Conservation (phyloP, 2,329 filamentous ascomycete genomes). For the Epichloe sp. region DNA sequence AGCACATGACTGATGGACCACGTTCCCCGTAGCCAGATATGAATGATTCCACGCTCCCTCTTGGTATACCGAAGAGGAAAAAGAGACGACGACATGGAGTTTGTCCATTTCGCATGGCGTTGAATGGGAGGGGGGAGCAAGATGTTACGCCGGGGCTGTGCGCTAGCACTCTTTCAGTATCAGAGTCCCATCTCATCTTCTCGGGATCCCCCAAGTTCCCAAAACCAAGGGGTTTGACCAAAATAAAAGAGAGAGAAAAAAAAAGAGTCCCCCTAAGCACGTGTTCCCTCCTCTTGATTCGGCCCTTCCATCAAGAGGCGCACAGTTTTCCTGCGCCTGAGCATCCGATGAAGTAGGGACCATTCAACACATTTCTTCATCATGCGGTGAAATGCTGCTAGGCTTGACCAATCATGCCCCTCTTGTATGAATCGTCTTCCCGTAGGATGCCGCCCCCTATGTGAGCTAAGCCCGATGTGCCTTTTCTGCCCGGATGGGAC, state of each 20-base stretch:
- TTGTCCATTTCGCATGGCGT: neutral
- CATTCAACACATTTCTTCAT: neutral
- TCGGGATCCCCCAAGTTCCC: neutral
- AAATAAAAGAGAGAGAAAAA: too few species aligned
- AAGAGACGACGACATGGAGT: neutral
- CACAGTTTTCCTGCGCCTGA: neutral
- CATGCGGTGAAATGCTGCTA: neutral
- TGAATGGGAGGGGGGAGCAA: neutral
- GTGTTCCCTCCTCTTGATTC: slow-evolving; percentile 5
- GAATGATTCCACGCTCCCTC: neutral
- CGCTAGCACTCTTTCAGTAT: too few species aligned
- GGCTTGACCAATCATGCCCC: neutral
- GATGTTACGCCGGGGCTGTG: neutral
- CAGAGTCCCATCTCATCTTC: too few species aligned
- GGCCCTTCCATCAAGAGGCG: slow-evolving; percentile 8
- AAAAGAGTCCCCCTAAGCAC: neutral
- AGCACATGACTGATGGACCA: neutral
- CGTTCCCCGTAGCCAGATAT: neutral
- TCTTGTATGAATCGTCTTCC: neutral
- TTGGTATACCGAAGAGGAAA: neutral
- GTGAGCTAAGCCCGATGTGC: neutral
- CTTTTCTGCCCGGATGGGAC: slow-evolving; percentile 2
- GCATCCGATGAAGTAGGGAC: neutral
- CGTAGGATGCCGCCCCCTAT: neutral
- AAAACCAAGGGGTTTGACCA: neutral